Evolutionary conservation across 305 asterid genomes (phyloP), one percentile per base, ranked within the genome.

Genomic region (Fraxinus velutina): DNA sequence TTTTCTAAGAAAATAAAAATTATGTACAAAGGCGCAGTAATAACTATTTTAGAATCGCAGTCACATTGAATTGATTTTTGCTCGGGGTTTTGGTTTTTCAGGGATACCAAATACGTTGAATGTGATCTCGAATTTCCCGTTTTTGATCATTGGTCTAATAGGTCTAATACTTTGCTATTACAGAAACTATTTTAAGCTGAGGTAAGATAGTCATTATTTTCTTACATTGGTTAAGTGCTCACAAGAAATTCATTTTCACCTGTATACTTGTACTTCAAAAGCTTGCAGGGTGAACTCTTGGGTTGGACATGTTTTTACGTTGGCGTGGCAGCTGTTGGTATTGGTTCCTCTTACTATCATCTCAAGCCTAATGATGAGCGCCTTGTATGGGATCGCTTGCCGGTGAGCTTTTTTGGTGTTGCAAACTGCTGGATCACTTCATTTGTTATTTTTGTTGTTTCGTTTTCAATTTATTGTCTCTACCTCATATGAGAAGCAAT

Each of bases 361-460:
- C 93, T 96, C 76, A 80, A 91, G 81, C 99, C 99, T 52, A 88
- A 93, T 86, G 98, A 96, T 90, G 92, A 89, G 76, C 79, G 87
- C 77, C 97, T 96, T 71, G 95, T 96, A 76, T 96, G 99, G 99
- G 99, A 96, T 78, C 96, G 99, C 36, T 88, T 96, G 88, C 99
- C 99, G 70, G 99, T 96, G 85, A 88, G 98, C 82, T 86, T 76
- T 47, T 71, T 74, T 62, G 10, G 78, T 68, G 77, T 39, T 21
- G 12, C 82, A 83, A 68, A 81, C 50, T 82, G 80, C 71, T 55
- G 66, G 66, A 42, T 72, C 33, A 66, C 75, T 32, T 76, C 34
- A 47, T 64, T 64, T 79, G 60, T 32, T 71, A 81, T 75, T 9
- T 82, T 29, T 12, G 12, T 66, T 66, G 19, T 66, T 66, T 12